These are phyloP conservation scores for Umbelopsis vinacea DNA, from an alignment of 192 early-diverging fungal species.

Conservation along the genomic window DNA sequence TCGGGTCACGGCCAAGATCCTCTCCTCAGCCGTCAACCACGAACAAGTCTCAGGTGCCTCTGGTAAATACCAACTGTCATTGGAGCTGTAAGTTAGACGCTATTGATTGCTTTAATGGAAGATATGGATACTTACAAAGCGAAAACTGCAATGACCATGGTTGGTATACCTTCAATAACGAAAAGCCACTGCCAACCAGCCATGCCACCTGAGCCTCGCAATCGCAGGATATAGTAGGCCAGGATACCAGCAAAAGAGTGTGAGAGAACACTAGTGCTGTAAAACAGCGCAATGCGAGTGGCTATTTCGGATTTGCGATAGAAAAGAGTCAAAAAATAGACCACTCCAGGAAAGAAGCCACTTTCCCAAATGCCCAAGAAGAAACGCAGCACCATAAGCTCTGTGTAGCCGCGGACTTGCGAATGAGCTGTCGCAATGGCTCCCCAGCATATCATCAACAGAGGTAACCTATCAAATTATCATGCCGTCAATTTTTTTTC, in stretches of 20 bases:
- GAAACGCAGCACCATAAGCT: constrained; percentile 32
- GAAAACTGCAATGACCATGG: constrained; percentile 29
- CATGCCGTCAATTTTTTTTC: background rate
- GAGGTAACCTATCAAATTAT: constrained; percentile 27
- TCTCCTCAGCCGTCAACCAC: constrained; percentile 26
- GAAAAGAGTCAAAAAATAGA: constrained; percentile 37
- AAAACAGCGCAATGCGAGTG: constrained; percentile 38
- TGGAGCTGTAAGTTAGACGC: no score
- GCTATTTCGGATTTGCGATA: constrained; percentile 41
- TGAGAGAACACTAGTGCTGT: constrained; percentile 35
- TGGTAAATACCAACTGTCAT: constrained; percentile 33
- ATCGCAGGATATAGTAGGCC: constrained; percentile 36
- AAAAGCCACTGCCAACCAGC: constrained; percentile 44
- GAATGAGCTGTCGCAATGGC: constrained; percentile 33
- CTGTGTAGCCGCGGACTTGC: constrained; percentile 23
- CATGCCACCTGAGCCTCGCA: constrained; percentile 30
- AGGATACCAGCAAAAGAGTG: constrained; percentile 40
- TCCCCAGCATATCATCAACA: constrained; percentile 38
- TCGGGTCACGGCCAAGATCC: constrained; percentile 20
- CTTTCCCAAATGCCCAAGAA: constrained; percentile 37
- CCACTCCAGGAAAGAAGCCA: constrained; percentile 38
- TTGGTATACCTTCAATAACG: constrained; percentile 39
- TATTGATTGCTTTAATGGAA: no score
- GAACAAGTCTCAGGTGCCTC: constrained; percentile 27
- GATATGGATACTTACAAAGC: constrained; percentile 27